These are phyloP conservation scores for Boletus holoroseus DNA, from an alignment of 1,284 basidiomycete genomes.

Conservation along the genomic window DNA sequence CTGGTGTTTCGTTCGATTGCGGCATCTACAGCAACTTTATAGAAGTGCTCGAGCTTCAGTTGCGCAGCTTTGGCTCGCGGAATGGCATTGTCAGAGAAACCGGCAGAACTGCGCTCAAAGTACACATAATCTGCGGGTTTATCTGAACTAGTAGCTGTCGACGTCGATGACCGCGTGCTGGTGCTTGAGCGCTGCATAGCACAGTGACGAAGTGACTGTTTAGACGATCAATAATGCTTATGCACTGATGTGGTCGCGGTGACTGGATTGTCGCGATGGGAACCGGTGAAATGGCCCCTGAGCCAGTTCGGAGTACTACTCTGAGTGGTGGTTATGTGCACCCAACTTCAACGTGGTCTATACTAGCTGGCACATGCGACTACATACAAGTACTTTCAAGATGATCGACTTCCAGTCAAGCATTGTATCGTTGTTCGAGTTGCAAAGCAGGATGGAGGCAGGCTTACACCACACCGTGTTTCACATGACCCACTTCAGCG, in stretches of 20 bases:
- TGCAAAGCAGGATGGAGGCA: too few relatives aligned
- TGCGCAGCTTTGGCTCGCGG: slow-evolving; percentile 84
- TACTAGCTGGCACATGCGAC: too few relatives aligned
- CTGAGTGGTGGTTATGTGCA: neutral
- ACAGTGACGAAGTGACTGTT: neutral
- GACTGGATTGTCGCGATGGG: slow-evolving; percentile 19
- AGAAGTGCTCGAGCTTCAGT: slow-evolving; percentile 87
- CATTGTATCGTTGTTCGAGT: too few relatives aligned
- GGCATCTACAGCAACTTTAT: slow-evolving; percentile 87
- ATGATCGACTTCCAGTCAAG: too few relatives aligned
- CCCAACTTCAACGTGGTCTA: neutral
- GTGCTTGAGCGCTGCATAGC: slow-evolving; percentile 32
- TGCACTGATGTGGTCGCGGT: neutral
- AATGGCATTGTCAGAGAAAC: slow-evolving; percentile 69
- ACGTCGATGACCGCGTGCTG: slow-evolving; percentile 28
- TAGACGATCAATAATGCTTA: neutral
- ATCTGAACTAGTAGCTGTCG: slow-evolving; percentile 20
- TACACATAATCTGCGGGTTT: slow-evolving; percentile 67
- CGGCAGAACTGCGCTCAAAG: slow-evolving; percentile 69
- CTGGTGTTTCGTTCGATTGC: slow-evolving; percentile 85
- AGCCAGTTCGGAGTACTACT: neutral
- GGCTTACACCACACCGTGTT: too few relatives aligned
- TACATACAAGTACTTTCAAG: too few relatives aligned
- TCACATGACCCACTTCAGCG: too few relatives aligned
- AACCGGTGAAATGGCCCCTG: neutral